Evolutionary conservation across 257 asterid genomes (phyloP), one percentile per base, ranked within the genome.

Genomic region (Ilex aquifolium): DNA sequence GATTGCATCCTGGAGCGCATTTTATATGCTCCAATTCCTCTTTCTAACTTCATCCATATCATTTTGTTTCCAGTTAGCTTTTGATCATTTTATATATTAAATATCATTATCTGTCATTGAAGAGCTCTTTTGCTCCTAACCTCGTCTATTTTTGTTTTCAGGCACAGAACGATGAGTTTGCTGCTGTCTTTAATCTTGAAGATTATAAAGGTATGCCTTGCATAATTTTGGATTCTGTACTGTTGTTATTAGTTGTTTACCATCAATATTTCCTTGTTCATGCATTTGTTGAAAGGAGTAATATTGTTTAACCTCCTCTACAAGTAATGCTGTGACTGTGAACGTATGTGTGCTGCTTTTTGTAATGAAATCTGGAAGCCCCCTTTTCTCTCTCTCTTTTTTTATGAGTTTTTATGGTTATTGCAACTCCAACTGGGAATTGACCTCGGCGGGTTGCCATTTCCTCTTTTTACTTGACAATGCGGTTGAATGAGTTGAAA

Each of bases 181-280:
- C 95, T 65, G 84, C 92, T 70, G 60, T 86, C 62, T 93, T 90
- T 65, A 93, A 90, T 78, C 90, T 93, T 51, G 99, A 90, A 77
- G 99, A 93, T 73, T 90, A 85, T 80, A 90, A 86, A 88, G 99
- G 99, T 90, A 85, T 62, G 67, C 57, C 12, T 42, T 48, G 48
- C 36, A 36, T 36, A 5, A 36, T 4, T 36, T 36, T 5, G 42
- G 42, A 36, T 36, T 36, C 42, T 1, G 5, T 36, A 36, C 42
- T 7, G 2, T 36, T 36, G 8, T 36, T 36, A 36, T 5, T 4
- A 36, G 5, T 36, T 36, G 5, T 36, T 36, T 49, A 6, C n/a
- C 10, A 49, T 3, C 10, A 49, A 49, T 49, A 0, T 4, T 2
- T 6, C 2, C 2, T 12, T 49, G 17, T 12, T 49, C 54, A 49